Base-by-base conservation (phyloP, 1,284 basidiomycete genomes). In the Hemileia vastatrix region DNA sequence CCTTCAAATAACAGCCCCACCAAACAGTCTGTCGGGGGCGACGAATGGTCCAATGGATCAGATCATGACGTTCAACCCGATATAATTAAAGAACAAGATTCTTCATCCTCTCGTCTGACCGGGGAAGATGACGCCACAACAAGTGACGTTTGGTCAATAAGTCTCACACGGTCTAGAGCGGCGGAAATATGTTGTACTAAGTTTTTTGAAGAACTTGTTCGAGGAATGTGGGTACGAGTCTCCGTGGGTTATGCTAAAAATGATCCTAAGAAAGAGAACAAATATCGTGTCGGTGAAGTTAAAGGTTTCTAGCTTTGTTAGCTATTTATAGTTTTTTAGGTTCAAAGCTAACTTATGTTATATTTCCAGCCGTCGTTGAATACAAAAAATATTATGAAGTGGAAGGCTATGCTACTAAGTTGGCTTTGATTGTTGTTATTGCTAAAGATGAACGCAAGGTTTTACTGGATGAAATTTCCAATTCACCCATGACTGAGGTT, bases 151-250 rank as follows among this genome's bases (percentile, higher is more conserved):
- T 44, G 51, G 9, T 61, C 58, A 8, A 40, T 61, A 43, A 54
- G 44, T 23, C 58, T 61, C 18, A 61, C 58, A 27, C 58, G 58
- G n/a, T 44, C 36, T 8, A 53, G 58, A 36, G 58, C 58, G 15
- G 58, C 51, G 21, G 58, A 61, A 36, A 31, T 61, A 32, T 61
- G 58, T 36, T 61, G 32, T 15, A 61, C 58, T 8, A 53, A 53
- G 33, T 61, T 61, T 48, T 61, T 61, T 31, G 40, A 53, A 32
- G 58, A 61, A 11, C 54, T 54, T 24, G 58, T 45, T 43, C 53
- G 54, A 45, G 58, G 58, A 19, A 61, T 61, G 58, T 61, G 58
- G 58, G 58, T 61, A 5, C 51, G 58, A 27, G 58, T 61, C 18
- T 61, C 58, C 13, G 58, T 61, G 5, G 58, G 58, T 9, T 61